Evolutionary conservation across 2,329 filamentous ascomycete species (phyloP), one percentile per base, ranked within the genome.

Genomic region (Apiospora phragmitis): DNA sequence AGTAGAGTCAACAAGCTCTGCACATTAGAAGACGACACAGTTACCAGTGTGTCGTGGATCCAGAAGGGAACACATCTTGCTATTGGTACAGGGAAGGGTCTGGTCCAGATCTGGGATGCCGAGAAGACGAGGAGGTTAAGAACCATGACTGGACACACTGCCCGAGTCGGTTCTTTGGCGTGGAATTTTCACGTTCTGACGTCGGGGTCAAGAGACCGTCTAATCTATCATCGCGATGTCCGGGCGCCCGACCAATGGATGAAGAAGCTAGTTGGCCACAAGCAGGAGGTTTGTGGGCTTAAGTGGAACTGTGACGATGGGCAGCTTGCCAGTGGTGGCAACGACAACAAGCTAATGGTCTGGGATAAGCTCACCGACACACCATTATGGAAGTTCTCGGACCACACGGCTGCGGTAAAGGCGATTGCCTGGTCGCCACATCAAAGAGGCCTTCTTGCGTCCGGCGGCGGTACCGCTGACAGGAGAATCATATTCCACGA

Each of bases 121-220:
- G 93, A 97, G 78, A 92, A 92, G 79, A 90, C 92, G 73, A 90
- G 95, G 72, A 90, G 95, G 66, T 82, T 99, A 71, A 90, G 96
- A 75, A 98, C 95, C 9, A 99, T 99, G 96, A 97, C 94, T 8
- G 96, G 96, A 2, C 96, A 99, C 81, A 96, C 94, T 0, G 94
- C 93, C 71, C 91, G 96, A 71, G 96, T 99, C 49, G 96, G 96
- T 32, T 94, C 95, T 41, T 85, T 99, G 72, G 96, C 96, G 0
- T 99, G 96, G 96, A 99, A 99, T 77, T 94, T 96, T 68, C 96
- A 99, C 79, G 97, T 99, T 70, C 89, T 99, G 29, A 97, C 95
- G 0, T 98, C 96, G 3, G 96, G 96, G 29, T 98, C 95, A 38
- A 89, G 96, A 68, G 96, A 99, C 83, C 92, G 96, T 43, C 85